Conservation (phyloP, 148 eudicot species). For the Chenopodium formosanum region DNA sequence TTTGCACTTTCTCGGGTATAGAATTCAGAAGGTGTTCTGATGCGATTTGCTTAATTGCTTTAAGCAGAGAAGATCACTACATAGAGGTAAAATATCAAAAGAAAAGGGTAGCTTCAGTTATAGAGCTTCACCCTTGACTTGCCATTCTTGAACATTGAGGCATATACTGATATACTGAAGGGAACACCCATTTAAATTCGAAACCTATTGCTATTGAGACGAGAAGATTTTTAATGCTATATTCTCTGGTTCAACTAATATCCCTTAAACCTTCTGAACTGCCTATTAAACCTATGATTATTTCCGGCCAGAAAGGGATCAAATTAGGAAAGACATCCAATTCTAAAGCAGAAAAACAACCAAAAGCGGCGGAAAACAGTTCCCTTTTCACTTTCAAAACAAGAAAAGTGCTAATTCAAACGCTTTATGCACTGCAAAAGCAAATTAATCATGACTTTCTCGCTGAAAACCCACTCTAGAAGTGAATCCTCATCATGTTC, state of each 20-base stretch:
- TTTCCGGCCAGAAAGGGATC: neutral
- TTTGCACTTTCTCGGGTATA: neutral
- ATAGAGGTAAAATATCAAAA: neutral
- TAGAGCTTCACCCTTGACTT: neutral
- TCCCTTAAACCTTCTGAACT: no score
- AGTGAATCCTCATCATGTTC: constrained; percentile 10
- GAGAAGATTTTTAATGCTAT: neutral
- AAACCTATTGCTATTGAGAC: neutral
- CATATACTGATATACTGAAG: neutral
- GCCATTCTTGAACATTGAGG: neutral
- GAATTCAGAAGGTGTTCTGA: neutral
- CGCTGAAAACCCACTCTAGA: neutral
- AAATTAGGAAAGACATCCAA: neutral
- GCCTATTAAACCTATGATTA: neutral
- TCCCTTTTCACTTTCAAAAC: neutral
- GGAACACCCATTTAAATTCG: neutral
- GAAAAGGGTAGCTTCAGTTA: neutral
- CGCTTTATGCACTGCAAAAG: constrained; percentile 18
- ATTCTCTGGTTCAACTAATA: neutral
- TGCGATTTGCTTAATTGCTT: neutral
- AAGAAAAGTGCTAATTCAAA: constrained; percentile 4
- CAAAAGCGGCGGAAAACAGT: neutral
- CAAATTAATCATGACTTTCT: neutral
- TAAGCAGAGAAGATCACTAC: neutral
- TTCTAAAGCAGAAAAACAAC: neutral